Conservation (phyloP, 805 yeast species). For the Lipomyces sp. region DNA sequence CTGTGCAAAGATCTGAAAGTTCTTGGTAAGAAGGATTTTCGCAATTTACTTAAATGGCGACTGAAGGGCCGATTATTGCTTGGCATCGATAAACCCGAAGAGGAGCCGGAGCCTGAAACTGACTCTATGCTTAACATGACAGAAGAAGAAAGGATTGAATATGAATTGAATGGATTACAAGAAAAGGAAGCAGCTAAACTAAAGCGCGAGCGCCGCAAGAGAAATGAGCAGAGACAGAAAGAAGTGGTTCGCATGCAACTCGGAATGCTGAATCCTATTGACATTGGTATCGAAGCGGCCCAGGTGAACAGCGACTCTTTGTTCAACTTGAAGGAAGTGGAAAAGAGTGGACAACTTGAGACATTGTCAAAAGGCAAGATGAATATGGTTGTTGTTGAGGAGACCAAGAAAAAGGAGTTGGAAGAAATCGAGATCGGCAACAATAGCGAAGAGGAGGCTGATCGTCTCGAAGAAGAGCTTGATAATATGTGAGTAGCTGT, state of each 20-base stretch:
- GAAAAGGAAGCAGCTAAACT: conserved; percentile 64
- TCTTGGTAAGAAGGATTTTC: conserved; percentile 90
- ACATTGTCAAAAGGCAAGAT: conserved; percentile 31
- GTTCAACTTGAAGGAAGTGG: conserved; percentile 81
- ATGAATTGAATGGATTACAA: conserved; percentile 71
- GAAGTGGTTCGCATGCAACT: conserved; percentile 89
- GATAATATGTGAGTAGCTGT: conserved; percentile 75
- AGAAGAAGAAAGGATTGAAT: conserved; percentile 86
- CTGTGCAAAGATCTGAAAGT: conserved; percentile 91
- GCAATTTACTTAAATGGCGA: conserved; percentile 81
- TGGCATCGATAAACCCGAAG: conserved; percentile 53
- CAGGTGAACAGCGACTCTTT: conserved; percentile 71
- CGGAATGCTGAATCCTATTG: conserved; percentile 91
- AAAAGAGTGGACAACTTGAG: conserved; percentile 67
- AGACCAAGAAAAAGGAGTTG: conserved; percentile 30
- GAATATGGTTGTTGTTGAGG: conserved; percentile 42
- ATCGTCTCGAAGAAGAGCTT: conserved; percentile 68
- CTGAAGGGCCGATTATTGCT: conserved; percentile 74
- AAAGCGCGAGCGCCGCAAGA: conserved; percentile 78
- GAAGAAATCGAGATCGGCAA: conserved; percentile 26
- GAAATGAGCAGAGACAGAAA: conserved; percentile 79
- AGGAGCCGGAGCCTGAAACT: conserved; percentile 53
- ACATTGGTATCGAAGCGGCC: conserved; percentile 91
- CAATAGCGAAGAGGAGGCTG: conserved; percentile 40
- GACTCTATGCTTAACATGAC: conserved; percentile 38